phyloP scores from a whole-genome alignment of 164 flowering plant species.

The Chimonanthus salicifolius region DNA sequence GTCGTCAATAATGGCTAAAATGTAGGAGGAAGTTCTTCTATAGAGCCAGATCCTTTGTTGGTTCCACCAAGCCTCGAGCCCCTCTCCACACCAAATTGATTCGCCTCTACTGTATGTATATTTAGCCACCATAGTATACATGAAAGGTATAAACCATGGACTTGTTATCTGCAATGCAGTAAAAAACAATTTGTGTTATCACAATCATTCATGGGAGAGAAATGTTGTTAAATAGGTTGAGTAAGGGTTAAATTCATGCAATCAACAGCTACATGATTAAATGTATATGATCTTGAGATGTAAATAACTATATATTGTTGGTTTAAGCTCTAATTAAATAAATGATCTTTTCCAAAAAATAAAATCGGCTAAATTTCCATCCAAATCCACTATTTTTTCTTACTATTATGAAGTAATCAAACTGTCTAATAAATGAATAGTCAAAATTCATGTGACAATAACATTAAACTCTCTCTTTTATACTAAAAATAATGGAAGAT shows the following conservation, averaged over 20 bases:
- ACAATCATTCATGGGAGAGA: neutral
- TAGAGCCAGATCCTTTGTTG: constrained; percentile 22
- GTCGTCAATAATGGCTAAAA: constrained; percentile 48
- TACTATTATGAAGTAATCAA: too few species aligned
- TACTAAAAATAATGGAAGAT: neutral
- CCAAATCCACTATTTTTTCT: too few species aligned
- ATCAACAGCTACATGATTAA: neutral
- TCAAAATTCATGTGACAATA: neutral
- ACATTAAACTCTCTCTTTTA: too few species aligned
- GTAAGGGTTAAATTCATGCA: neutral
- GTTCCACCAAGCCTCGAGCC: constrained; percentile 32
- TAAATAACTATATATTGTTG: too few species aligned
- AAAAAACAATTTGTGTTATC: neutral
- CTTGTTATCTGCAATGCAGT: constrained; percentile 24
- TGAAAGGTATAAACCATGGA: constrained; percentile 61
- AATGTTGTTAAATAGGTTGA: too few species aligned
- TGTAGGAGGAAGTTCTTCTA: constrained; percentile 50
- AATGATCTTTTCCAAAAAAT: too few species aligned
- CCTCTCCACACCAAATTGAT: constrained; percentile 40
- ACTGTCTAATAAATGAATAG: neutral
- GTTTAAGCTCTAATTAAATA: too few species aligned
- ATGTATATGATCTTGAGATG: too few species aligned
- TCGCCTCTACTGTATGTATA: constrained; percentile 35
- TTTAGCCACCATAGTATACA: constrained; percentile 33
- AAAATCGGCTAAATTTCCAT: neutral